phyloP scores from a whole-genome alignment of 148 eudicot genomes.

The Linanthus parryae region DNA sequence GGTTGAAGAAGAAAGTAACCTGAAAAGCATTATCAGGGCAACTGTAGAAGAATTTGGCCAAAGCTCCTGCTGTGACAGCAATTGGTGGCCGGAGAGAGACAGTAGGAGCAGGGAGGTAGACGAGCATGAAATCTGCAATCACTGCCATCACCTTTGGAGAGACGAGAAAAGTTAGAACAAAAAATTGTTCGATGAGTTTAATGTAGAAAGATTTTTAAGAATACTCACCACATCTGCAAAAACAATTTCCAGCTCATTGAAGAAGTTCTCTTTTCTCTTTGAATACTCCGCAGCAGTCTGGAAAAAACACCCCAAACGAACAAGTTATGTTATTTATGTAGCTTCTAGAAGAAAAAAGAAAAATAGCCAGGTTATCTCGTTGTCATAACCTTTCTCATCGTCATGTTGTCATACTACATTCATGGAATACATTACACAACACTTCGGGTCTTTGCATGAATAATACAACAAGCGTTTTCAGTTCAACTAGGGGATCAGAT shows the following conservation, averaged over 20 bases:
- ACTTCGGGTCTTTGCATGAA: too few relatives aligned
- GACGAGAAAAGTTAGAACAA: slow-evolving; percentile 5
- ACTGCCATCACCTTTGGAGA: slow-evolving; percentile 82
- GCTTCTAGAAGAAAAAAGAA: neutral
- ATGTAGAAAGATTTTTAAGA: neutral
- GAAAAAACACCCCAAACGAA: slow-evolving; percentile 12
- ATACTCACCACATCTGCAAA: slow-evolving; percentile 85
- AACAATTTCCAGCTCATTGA: slow-evolving; percentile 76
- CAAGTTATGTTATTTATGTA: slow-evolving; percentile 5
- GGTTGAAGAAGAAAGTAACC: slow-evolving; percentile 29
- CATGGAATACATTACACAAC: too few relatives aligned
- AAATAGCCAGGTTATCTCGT: neutral
- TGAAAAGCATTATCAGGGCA: slow-evolving; percentile 98
- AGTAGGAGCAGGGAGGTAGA: slow-evolving; percentile 97
- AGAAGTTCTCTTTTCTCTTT: slow-evolving; percentile 77
- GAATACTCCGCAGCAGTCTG: slow-evolving; percentile 85
- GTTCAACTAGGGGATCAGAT: too few relatives aligned
- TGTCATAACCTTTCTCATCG: too few relatives aligned
- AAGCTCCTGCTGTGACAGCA: slow-evolving; percentile 50
- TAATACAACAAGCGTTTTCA: too few relatives aligned
- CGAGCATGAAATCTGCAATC: slow-evolving; percentile 98
- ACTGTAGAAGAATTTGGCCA: slow-evolving; percentile 66
- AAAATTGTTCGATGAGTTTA: neutral
- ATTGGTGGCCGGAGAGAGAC: slow-evolving; percentile 72
- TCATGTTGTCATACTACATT: too few relatives aligned